Conservation (phyloP, 306 rosid species). For the Trichosanthes cucumerina region DNA sequence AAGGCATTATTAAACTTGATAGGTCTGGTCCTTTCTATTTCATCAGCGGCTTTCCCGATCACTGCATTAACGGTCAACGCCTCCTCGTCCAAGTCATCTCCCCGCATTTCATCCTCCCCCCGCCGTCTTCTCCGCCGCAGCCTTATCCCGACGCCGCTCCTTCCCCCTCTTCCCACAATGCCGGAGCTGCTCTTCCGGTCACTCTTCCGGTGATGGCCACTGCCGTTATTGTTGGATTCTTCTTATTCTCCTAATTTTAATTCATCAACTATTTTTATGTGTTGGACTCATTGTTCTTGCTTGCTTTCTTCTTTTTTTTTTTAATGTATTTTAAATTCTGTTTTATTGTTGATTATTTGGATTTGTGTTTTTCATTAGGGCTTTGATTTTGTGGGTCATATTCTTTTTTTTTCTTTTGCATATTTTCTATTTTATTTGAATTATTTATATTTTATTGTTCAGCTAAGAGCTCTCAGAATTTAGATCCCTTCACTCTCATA, state of each 20-base stretch:
- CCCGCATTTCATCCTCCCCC: constrained; percentile 17
- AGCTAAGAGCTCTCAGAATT: too few species aligned
- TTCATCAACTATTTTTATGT: neutral
- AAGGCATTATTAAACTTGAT: constrained; percentile 48
- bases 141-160: constrained; percentile 19
- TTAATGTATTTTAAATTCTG: neutral
- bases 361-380: neutral
- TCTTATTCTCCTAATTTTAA: constrained; percentile 7
- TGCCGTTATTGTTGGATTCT: constrained; percentile 9
- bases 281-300: neutral
- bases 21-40: constrained; percentile 61
- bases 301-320: neutral
- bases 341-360: neutral
- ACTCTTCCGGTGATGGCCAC: constrained; percentile 16
- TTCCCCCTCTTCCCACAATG: constrained; percentile 8
- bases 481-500: too few species aligned
- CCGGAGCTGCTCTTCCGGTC: constrained; percentile 19
- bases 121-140: constrained; percentile 29
- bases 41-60: constrained; percentile 51
- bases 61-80: constrained; percentile 60
- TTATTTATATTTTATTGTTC: too few species aligned
- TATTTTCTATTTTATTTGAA: too few species aligned
- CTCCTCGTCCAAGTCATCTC: constrained; percentile 64
- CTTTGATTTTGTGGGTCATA: too few species aligned
- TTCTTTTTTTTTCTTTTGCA: too few species aligned